Base-by-base conservation (phyloP, 2,329 filamentous ascomycete genomes). In the Phialophora macrospora region DNA sequence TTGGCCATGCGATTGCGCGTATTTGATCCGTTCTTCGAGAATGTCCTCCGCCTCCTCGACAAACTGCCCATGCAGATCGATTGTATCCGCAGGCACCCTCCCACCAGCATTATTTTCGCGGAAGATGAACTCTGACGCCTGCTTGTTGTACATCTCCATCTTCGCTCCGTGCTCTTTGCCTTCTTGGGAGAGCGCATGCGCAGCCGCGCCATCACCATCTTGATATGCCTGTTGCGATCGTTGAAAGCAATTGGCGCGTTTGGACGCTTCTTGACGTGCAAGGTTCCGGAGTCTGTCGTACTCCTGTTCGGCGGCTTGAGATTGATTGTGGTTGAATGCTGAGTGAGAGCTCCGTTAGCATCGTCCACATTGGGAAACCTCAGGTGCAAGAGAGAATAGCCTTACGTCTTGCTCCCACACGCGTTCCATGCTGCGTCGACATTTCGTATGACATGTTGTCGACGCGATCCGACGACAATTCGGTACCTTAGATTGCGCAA, bases 21-120 rank as follows among this genome's bases (percentile, higher is more conserved):
- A 88, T 71, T 87, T 86, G 74, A 99, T 96, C 71, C 95, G 85
- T 78, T 91, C 84, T 80, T 94, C 91, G 24, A 98, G 82, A 64
- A 97, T 95, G 70, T 92, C 87, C 81, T 97, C 93, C 4, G 95
- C 95, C 81, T 98, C 95, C 76, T 97, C 92, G 65, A 97, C 93
- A 74, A 90, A 97, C 75, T 96, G 90, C 2, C 95, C 95, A 77
- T 99, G 95, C 55, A 99, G 83, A 79, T 99, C 95, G 73, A 99
- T 93, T 8, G 90, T 92, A 78, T 98, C 94, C 48, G 83, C 82
- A 17, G 87, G 84, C 9, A 96, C 90, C 67, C 90, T 87, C 20
- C 87, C 91, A 2, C 83, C 78, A 22, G 91, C 88, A 76, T 98
- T 98, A 82, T 97, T 97, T 80, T 94, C 92, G 48, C 93, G 89